These are phyloP conservation scores for Clonostachys rosea DNA, from an alignment of 2,329 filamentous ascomycete species.

Conservation along the genomic window DNA sequence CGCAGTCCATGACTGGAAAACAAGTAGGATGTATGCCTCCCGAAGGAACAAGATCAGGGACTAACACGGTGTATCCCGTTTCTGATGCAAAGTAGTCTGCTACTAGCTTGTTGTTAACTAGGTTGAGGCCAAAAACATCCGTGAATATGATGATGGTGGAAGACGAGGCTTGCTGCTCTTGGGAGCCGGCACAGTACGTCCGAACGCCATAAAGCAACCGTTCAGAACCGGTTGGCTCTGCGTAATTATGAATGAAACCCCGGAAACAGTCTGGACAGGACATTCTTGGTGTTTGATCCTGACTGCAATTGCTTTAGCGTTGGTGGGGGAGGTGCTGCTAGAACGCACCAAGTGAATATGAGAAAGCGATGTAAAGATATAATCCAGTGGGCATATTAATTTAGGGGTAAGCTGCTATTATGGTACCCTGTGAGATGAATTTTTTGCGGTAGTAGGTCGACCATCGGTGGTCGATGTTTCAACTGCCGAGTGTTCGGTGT, in stretches of 20 bases:
- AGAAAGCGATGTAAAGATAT: no score
- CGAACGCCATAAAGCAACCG: constrained; percentile 9
- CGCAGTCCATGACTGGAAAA: no score
- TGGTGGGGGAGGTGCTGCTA: no score
- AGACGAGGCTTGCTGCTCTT: constrained; percentile 2
- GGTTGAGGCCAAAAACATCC: constrained; percentile 47
- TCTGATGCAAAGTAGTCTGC: constrained; percentile 41
- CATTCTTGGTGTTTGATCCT: background rate
- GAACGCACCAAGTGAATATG: no score
- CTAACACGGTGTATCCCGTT: constrained; percentile 37
- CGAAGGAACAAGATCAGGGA: constrained; percentile 43
- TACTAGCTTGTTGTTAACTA: constrained; percentile 43
- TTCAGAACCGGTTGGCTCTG: background rate
- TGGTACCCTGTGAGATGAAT: no score
- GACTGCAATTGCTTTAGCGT: no score
- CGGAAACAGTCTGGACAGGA: background rate
- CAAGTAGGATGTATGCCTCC: no score
- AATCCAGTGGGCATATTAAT: no score
- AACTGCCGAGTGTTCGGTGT: no score
- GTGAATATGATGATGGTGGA: constrained; percentile 40
- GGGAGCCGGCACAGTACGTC: constrained; percentile 9
- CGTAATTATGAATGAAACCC: background rate
- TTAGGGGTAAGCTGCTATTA: no score
- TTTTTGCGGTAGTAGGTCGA: no score
- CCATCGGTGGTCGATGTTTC: no score